Conservation (phyloP, 768 basidiomycete genomes). For the Phaeotremella skinneri region DNA sequence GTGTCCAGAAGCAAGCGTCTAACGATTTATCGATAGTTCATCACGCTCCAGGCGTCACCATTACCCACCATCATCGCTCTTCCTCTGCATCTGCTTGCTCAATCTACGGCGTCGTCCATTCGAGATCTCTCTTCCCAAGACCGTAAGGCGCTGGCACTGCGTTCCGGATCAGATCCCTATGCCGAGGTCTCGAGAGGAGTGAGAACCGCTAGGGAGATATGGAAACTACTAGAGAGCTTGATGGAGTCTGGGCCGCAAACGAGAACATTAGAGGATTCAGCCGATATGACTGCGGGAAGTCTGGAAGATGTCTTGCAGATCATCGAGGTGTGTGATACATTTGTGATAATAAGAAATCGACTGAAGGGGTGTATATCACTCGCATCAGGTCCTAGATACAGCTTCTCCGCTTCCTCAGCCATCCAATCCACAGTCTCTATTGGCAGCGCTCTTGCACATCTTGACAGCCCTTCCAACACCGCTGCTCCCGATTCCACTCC, state of each 20-base stretch:
- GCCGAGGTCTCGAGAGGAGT: conserved; percentile 10
- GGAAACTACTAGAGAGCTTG: conserved; percentile 37
- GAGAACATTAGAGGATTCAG: conserved; percentile 16
- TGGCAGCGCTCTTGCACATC: conserved; percentile 27
- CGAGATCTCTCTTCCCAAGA: conserved; percentile 14
- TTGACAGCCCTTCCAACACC: conserved; percentile 27
- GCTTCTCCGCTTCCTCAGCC: neutral
- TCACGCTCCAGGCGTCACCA: conserved; percentile 33
- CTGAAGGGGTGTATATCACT: neutral
- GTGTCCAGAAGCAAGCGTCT: neutral
- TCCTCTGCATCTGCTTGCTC: conserved; percentile 25
- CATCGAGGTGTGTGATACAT: conserved; percentile 29
- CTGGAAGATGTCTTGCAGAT: conserved; percentile 15
- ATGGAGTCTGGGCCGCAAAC: conserved; percentile 26
- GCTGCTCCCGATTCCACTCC: conserved; percentile 25
- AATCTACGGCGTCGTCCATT: conserved; percentile 17
- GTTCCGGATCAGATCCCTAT: conserved; percentile 4
- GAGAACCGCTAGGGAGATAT: conserved; percentile 33
- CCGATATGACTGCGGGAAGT: neutral
- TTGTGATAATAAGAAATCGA: neutral
- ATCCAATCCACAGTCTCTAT: neutral
- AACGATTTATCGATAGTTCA: conserved; percentile 24
- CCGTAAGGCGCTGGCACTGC: conserved; percentile 21
- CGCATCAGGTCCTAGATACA: conserved; percentile 17
- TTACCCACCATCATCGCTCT: conserved; percentile 25